Evolutionary conservation across 2,329 filamentous ascomycete species (phyloP).

Genomic region (Calonectria honghensis): DNA sequence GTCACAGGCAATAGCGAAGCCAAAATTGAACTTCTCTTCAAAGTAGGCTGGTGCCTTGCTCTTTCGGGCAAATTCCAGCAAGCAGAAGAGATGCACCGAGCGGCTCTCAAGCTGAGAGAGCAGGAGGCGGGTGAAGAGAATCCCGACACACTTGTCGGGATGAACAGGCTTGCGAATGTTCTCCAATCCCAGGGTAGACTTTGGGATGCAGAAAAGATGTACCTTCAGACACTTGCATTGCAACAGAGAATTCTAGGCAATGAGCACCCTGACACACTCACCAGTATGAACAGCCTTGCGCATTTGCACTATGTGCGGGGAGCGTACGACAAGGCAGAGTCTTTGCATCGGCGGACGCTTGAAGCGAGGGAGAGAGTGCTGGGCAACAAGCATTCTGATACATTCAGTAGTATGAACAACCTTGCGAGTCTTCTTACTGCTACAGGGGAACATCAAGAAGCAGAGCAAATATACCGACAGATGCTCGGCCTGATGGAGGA

Average conservation of each 20-base stretch:
- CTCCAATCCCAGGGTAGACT: constrained; percentile 29
- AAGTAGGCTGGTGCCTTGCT: neutral
- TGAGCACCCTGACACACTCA: neutral
- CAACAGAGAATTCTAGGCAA: neutral
- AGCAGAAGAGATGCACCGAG: constrained; percentile 38
- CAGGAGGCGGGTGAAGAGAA: neutral
- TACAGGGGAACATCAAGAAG: constrained; percentile 45
- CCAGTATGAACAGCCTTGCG: constrained; percentile 1
- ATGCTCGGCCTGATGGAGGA: neutral
- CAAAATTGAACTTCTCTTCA: neutral
- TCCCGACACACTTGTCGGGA: neutral
- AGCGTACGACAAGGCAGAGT: constrained; percentile 43
- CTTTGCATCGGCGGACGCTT: neutral
- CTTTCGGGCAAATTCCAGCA: constrained; percentile 36
- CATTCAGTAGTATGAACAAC: neutral
- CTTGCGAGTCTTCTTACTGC: neutral
- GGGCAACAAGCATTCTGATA: neutral
- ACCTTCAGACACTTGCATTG: neutral
- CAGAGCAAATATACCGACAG: constrained; percentile 30
- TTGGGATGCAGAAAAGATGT: constrained; percentile 42
- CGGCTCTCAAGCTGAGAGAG: neutral
- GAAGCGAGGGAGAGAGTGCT: neutral
- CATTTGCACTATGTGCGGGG: neutral
- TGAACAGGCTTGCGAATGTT: neutral
- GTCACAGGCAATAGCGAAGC: neutral